Base-by-base conservation (phyloP, 2,329 filamentous ascomycete genomes). In the Beauveria asiatica region DNA sequence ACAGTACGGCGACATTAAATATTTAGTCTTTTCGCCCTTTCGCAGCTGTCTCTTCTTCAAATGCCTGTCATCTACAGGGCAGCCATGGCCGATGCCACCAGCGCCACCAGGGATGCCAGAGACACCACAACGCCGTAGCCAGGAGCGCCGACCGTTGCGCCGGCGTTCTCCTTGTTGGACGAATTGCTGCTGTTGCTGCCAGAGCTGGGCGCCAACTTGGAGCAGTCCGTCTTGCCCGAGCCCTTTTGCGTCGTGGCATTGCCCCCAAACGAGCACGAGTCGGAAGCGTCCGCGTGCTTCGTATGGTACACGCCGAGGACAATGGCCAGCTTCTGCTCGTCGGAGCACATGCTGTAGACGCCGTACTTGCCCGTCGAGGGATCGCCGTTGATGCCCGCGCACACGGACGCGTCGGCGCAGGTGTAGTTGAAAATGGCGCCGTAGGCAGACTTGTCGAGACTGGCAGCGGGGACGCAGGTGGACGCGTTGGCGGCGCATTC, bases 401-500 rank as follows among this genome's bases (percentile, higher is more conserved):
- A 58, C 21, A 56, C 39, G 23, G 23, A 33, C 16, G 17, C 49
- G 48, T 59, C 57, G 53, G 45, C 59, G 50, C 57, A 60, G 41
- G 58, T 62, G 46, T 49, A 58, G 59, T 56, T 51, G 54, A 65
- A 60, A 58, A 65, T 65, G 63, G 80, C 75, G 51, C 81, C 83
- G 68, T 85, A 88, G 59, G 84, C 75, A 53, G 85, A 78, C 52
- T 77, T 71, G 64, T 81, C 76, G 33, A 91, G 76, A 67, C 74
- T 74, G 50, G 79, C 73, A 48, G 82, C 78, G 63, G 91, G 84
- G 25, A 82, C 81, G 76, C 94, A 99, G 62, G 78, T 76, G 60
- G 96, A 78, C 45, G 84, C 84, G 64, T 83, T 78, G 73, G 84
- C 82, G 89, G 96, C 96, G 83, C 94, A 99, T 60, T 80, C 74